Percentiles rank a stretch among this genome's conserved stretches.
phyloP scores from a whole-genome alignment of 148 eudicot species.

The Gaultheria prostrata region DNA sequence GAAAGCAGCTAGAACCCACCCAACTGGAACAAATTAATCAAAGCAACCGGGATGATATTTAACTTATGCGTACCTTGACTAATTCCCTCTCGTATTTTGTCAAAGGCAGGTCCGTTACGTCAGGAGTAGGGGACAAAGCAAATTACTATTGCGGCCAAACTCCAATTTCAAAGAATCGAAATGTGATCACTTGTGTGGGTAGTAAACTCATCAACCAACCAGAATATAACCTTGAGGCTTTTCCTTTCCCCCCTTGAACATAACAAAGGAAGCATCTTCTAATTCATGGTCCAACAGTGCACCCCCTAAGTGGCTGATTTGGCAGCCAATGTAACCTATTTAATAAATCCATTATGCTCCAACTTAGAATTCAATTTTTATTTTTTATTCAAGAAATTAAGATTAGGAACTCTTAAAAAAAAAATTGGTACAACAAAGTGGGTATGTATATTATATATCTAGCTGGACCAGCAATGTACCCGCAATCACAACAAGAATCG shows the following conservation, averaged over 20 bases:
- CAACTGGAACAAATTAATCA: neutral
- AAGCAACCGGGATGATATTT: neutral
- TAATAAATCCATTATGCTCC: neutral
- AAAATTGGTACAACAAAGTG: too few relatives aligned
- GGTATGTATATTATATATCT: neutral
- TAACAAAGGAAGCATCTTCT: neutral
- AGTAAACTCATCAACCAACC: too few relatives aligned
- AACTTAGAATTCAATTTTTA: neutral
- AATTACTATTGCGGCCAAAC: too few relatives aligned
- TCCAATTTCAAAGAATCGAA: too few relatives aligned
- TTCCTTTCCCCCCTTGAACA: neutral
- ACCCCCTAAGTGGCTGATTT: neutral
- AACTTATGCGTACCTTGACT: neutral
- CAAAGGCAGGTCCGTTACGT: too few relatives aligned
- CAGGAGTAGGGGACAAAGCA: too few relatives aligned
- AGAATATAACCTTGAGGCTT: neutral
- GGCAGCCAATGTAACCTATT: neutral
- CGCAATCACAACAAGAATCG: neutral
- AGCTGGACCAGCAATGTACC: neutral
- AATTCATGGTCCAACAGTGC: neutral
- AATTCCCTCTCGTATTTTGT: too few relatives aligned
- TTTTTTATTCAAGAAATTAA: too few relatives aligned
- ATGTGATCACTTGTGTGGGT: too few relatives aligned
- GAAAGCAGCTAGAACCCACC: neutral
- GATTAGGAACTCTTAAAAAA: too few relatives aligned